Base-by-base conservation (phyloP, 495 filamentous ascomycete species). In the Eremomyces bilateralis region DNA sequence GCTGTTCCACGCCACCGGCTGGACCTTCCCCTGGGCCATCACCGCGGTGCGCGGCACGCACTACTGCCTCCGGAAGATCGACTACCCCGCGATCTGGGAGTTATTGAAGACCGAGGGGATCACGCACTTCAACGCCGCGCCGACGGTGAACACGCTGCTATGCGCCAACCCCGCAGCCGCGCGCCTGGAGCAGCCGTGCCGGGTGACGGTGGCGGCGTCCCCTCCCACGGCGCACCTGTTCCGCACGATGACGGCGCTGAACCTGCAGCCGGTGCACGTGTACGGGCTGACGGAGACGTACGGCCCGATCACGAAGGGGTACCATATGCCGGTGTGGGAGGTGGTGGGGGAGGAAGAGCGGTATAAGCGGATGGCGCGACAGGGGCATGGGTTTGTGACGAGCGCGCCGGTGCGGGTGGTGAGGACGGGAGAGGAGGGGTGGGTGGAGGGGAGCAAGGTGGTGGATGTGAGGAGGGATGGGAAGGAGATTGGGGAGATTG, bases 251-350 rank as follows among this genome's bases (percentile, higher is more conserved):
- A 77, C 69, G 3, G 56, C 66, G 15, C 56, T 95, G 10, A 95
- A 95, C 44, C 64, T 97, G 28, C 62, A 76, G 27, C 90, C 88
- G 1, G 83, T 95, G 8, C 88, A 97, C 52, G 80, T 90, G 5
- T 95, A 95, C 52, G 88, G 88, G 8, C 53, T 95, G 53, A 92
- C 85, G 1, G 84, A 94, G 54, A 92, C 84, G 1, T 95, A 95
- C 45, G 88, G 88, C 0, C 88, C 88, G 6, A 90, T 94, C 36
- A 95, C 85, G 11, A 90, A 88, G 47, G 78, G 82, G 2, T 97
- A 97, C 46, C 60, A 73, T 36, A 60, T 95, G 52, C 80, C 82
- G 0, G 58, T 63, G 12, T 97, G 88, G 88, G 73, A 85, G 4
- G 44, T 43, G 0, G 56, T 95, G 1, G 63, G 75, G 0, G 32